Conservation (phyloP, 805 yeast genomes). For the Isabelozyma pseudorhagii region DNA sequence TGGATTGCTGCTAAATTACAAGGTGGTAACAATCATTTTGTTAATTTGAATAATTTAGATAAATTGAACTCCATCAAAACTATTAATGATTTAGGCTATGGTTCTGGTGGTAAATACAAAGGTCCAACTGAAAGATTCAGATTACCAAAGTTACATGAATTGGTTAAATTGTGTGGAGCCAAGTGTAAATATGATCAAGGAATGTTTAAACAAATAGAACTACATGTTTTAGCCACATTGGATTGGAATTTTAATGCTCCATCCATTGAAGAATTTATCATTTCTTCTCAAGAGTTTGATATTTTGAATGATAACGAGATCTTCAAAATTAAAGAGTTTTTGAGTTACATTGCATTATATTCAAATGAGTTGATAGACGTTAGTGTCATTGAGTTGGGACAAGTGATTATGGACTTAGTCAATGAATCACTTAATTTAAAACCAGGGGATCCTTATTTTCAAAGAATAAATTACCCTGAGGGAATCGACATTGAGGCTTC, state of each 20-base stretch:
- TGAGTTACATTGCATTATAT: slow-evolving; percentile 48
- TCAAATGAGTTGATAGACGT: slow-evolving; percentile 42
- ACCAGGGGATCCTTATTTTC: slow-evolving; percentile 18
- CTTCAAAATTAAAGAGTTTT: slow-evolving; percentile 47
- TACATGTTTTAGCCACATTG: slow-evolving; percentile 39
- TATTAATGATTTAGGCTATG: slow-evolving; percentile 39
- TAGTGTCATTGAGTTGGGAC: slow-evolving; percentile 22
- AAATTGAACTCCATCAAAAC: slow-evolving; percentile 21
- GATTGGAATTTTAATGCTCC: slow-evolving; percentile 74
- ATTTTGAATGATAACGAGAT: slow-evolving; percentile 23
- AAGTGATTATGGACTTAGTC: slow-evolving; percentile 28
- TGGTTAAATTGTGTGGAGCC: slow-evolving; percentile 68
- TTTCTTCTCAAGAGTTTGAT: slow-evolving; percentile 34
- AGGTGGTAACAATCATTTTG: slow-evolving; percentile 70
- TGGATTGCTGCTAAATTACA: slow-evolving; percentile 91
- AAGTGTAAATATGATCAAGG: slow-evolving; percentile 47
- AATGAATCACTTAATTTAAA: slow-evolving; percentile 26
- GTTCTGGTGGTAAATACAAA: slow-evolving; percentile 54
- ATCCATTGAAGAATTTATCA: slow-evolving; percentile 35
- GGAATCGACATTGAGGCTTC: slow-evolving; percentile 8
- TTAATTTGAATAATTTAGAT: slow-evolving; percentile 36
- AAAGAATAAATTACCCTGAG: slow-evolving; percentile 13
- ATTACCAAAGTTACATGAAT: slow-evolving; percentile 70
- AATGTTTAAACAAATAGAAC: slow-evolving; percentile 63
- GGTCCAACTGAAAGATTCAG: slow-evolving; percentile 75